Evolutionary conservation across 2,329 filamentous ascomycete species (phyloP).

Genomic region (Colletotrichum sp.): DNA sequence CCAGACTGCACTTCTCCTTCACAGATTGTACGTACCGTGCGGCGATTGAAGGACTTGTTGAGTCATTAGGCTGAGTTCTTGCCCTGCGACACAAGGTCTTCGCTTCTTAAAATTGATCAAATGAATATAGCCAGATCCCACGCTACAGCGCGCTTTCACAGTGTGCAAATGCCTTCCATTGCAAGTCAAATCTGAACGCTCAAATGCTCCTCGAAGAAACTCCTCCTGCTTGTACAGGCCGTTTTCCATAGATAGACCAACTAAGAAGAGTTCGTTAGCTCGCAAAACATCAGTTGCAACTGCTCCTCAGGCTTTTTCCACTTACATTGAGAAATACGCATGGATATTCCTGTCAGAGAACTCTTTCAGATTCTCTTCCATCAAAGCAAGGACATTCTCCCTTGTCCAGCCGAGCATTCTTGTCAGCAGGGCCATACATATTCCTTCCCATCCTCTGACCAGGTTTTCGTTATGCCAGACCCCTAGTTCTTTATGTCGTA

Average conservation of each 20-base stretch:
- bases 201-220: not conserved
- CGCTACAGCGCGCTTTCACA: not conserved
- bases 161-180: not conserved
- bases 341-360: constrained; percentile 28
- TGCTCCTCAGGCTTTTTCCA: not conserved
- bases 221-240: not conserved
- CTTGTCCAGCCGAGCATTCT: constrained; percentile 27
- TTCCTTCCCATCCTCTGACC: constrained; percentile 25
- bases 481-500: constrained; percentile 56
- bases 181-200: not conserved
- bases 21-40: not conserved
- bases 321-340: constrained; percentile 14
- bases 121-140: not conserved
- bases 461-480: constrained; percentile 24
- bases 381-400: constrained; percentile 26
- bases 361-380: constrained; percentile 27
- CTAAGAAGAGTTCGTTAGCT: not conserved
- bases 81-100: not conserved
- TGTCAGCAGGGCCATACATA: constrained; percentile 30
- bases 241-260: not conserved
- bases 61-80: not conserved
- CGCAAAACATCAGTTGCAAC: not conserved
- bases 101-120: not conserved
- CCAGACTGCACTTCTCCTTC: not conserved
- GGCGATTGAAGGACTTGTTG: not conserved